phyloP scores from a whole-genome alignment of 176 grass and related monocot species.

The Carex littledalei region DNA sequence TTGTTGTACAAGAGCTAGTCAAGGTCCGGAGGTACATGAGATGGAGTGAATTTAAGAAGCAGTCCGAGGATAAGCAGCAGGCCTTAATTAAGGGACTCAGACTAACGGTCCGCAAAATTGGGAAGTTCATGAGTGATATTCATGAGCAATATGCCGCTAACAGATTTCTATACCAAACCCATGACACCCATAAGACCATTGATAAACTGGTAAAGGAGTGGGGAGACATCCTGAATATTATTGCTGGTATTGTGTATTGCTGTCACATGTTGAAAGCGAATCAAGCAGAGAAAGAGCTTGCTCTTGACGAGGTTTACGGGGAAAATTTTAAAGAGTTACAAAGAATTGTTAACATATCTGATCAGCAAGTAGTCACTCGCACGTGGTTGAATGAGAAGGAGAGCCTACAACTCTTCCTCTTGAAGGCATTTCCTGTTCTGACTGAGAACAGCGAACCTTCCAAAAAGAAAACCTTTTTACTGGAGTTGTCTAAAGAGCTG shows the following conservation, averaged over 20 bases:
- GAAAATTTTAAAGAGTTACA: neutral
- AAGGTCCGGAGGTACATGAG: neutral
- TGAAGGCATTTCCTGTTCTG: neutral
- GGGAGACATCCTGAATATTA: neutral
- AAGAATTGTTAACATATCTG: neutral
- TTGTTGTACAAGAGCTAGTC: neutral
- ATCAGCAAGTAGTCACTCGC: no score
- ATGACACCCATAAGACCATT: neutral
- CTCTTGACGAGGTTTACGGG: neutral
- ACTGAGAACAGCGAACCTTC: neutral
- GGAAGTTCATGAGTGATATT: neutral
- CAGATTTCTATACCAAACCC: neutral
- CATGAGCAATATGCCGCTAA: neutral
- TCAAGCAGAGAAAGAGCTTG: neutral
- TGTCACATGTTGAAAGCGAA: neutral
- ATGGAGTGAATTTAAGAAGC: neutral
- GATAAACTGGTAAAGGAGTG: neutral
- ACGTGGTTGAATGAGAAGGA: neutral
- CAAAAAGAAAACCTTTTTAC: neutral
- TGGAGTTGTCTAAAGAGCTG: neutral
- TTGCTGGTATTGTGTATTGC: neutral
- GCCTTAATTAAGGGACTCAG: neutral
- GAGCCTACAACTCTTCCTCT: neutral
- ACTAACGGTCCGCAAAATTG: neutral
- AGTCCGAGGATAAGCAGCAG: neutral